Base-by-base conservation (phyloP, 345 rosid genomes). In the Dovyalis caffra region DNA sequence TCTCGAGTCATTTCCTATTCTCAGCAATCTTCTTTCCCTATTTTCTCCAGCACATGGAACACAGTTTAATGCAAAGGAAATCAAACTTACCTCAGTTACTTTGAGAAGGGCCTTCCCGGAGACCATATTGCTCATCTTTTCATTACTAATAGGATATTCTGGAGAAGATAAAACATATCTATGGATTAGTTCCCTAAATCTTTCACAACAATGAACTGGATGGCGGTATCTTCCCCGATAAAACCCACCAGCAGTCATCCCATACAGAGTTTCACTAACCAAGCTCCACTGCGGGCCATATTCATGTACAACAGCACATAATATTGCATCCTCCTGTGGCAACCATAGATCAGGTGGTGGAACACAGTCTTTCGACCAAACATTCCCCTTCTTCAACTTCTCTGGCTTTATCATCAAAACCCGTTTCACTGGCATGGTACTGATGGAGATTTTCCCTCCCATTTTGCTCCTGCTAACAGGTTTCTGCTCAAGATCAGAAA, bases 231-330 rank as follows among this genome's bases (percentile, higher is more conserved):
- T 88, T 60, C 99, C 99, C 76, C 97, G 83, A 85, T 90, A 96
- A 74, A 77, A 85, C 66, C 99, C 98, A 81, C 99, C 98, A 62
- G 99, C 91, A 82, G 94, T 79, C 97, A 93, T 92, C 76, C 97
- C 92, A 76, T 90, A 92, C 37, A 96, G 87, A 35, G 88, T 81
- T 31, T 79, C 98, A 56, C 97, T 88, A 74, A 86, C 94, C 78
- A 96, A 88, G 81, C 87, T 92, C 99, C 99, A 96, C 33, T 92
- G 81, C 34, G 91, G 79, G 62, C 97, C 99, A 89, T 96, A 96
- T 85, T 96, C 99, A 84, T 96, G 99, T 61, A 96, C 97, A 77
- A 89, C 87, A 69, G 99, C 99, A 87, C 99, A 90, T 88, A 96
- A 84, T 81, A 93, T 74, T 71, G 99, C 98, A 86, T 96, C 99